phyloP scores from a whole-genome alignment of 768 basidiomycete species.

The Boletales sp. region DNA sequence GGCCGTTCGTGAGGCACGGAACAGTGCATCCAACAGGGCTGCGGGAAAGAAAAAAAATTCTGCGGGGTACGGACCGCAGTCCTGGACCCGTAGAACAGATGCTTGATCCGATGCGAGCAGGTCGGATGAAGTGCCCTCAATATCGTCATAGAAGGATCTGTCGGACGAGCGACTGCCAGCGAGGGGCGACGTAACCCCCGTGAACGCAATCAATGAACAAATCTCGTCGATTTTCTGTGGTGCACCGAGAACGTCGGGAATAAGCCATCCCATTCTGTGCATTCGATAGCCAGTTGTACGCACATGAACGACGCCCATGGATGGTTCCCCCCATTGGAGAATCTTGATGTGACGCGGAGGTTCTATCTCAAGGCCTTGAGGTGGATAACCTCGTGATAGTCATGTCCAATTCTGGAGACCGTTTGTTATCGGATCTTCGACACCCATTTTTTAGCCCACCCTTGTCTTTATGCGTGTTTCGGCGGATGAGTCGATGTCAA shows the following conservation, averaged over 20 bases:
- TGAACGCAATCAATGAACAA: constrained; percentile 30
- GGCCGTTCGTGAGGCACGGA: constrained; percentile 52
- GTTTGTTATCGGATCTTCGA: constrained; percentile 4
- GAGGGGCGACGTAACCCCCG: constrained; percentile 14
- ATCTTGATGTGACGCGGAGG: constrained; percentile 22
- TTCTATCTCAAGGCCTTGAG: constrained; percentile 16
- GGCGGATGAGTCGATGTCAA: constrained; percentile 4
- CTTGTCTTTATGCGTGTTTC: constrained; percentile 5
- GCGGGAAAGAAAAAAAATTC: constrained; percentile 53
- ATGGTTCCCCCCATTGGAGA: constrained; percentile 14
- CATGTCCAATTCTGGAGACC: not conserved
- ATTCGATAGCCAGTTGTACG: constrained; percentile 25
- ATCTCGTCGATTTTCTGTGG: constrained; percentile 26
- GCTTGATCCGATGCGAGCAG: constrained; percentile 50
- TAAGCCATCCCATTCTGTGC: constrained; percentile 5
- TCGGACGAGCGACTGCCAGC: constrained; percentile 14
- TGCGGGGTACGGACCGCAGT: constrained; percentile 35
- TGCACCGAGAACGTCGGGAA: constrained; percentile 13
- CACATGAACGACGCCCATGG: constrained; percentile 20
- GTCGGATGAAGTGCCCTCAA: constrained; percentile 36
- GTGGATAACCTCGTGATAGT: constrained; percentile 4
- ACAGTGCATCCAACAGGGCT: constrained; percentile 67
- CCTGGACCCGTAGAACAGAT: constrained; percentile 48
- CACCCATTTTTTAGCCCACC: constrained; percentile 22
- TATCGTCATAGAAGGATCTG: constrained; percentile 37